Percentiles rank a stretch among this genome's conserved stretches.
Conservation (phyloP, 2,329 filamentous ascomycete species). For the Hymenoscyphus fructigenus region DNA sequence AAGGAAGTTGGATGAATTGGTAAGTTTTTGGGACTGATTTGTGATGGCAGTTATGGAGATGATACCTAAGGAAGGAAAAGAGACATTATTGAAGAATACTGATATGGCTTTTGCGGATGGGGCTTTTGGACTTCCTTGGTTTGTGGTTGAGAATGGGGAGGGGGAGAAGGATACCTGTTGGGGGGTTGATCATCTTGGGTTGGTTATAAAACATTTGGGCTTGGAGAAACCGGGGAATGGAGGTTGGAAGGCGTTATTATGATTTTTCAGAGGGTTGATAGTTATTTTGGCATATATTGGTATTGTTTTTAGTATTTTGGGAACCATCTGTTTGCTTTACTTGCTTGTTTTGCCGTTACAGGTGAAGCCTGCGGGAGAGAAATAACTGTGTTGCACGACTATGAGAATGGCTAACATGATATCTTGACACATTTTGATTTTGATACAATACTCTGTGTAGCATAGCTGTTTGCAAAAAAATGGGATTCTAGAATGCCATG, state of each 20-base stretch:
- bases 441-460: not conserved
- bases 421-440: too few species aligned
- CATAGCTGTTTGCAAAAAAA: not conserved
- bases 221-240: slow-evolving; percentile 42
- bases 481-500: not conserved
- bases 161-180: slow-evolving; percentile 56
- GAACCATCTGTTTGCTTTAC: too few species aligned
- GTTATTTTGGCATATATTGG: not conserved
- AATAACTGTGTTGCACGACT: too few species aligned
- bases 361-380: too few species aligned
- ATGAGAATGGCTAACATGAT: too few species aligned
- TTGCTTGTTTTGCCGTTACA: too few species aligned
- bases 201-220: slow-evolving; percentile 52
- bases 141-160: slow-evolving; percentile 52
- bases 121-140: slow-evolving; percentile 62
- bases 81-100: slow-evolving; percentile 47
- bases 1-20: not conserved
- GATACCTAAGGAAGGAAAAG: slow-evolving; percentile 29
- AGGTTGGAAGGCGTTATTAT: slow-evolving; percentile 32
- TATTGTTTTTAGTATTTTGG: not conserved
- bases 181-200: slow-evolving; percentile 60
- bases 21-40: slow-evolving; percentile 1
- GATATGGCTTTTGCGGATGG: slow-evolving; percentile 51
- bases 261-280: not conserved
- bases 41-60: slow-evolving; percentile 23